Conservation (phyloP, 805 yeast genomes). For the Ogataea zsoltii region DNA sequence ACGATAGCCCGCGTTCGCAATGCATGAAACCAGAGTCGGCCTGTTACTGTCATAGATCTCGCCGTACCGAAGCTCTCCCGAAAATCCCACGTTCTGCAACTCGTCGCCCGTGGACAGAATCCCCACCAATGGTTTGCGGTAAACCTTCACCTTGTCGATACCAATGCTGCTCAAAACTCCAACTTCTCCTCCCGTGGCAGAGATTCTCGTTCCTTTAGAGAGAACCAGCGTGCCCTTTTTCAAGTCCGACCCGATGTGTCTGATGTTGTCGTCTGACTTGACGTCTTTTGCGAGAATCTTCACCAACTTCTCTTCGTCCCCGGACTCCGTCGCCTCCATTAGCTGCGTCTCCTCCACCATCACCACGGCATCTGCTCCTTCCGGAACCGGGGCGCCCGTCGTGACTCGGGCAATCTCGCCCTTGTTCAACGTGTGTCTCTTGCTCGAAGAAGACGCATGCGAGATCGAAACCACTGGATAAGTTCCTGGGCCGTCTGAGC, state of each 20-base stretch:
- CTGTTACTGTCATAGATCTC: slow-evolving; percentile 52
- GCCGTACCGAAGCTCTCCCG: slow-evolving; percentile 35
- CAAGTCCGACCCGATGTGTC: slow-evolving; percentile 51
- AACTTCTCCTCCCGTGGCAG: slow-evolving; percentile 49
- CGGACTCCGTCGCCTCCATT: slow-evolving; percentile 36
- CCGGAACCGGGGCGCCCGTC: slow-evolving; percentile 58
- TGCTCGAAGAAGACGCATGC: slow-evolving; percentile 40
- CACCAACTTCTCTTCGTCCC: slow-evolving; percentile 43
- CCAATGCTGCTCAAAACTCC: slow-evolving; percentile 53
- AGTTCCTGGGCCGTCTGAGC: slow-evolving; percentile 46
- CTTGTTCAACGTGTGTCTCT: slow-evolving; percentile 15
- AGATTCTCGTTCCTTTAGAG: slow-evolving; percentile 37
- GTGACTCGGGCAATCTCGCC: slow-evolving; percentile 49
- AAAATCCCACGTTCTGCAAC: slow-evolving; percentile 38
- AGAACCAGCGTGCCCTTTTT: slow-evolving; percentile 40
- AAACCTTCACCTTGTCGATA: slow-evolving; percentile 38
- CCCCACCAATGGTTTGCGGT: slow-evolving; percentile 44
- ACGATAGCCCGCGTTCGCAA: slow-evolving; percentile 37
- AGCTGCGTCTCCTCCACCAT: slow-evolving; percentile 54
- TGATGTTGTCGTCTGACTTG: slow-evolving; percentile 43
- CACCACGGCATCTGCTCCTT: slow-evolving; percentile 53
- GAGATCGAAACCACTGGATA: slow-evolving; percentile 43
- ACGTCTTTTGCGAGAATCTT: slow-evolving; percentile 42
- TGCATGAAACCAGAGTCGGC: slow-evolving; percentile 43
- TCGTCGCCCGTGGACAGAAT: slow-evolving; percentile 56